Evolutionary conservation across 306 rosid genomes (phyloP).

Genomic region (Cercis canadensis): DNA sequence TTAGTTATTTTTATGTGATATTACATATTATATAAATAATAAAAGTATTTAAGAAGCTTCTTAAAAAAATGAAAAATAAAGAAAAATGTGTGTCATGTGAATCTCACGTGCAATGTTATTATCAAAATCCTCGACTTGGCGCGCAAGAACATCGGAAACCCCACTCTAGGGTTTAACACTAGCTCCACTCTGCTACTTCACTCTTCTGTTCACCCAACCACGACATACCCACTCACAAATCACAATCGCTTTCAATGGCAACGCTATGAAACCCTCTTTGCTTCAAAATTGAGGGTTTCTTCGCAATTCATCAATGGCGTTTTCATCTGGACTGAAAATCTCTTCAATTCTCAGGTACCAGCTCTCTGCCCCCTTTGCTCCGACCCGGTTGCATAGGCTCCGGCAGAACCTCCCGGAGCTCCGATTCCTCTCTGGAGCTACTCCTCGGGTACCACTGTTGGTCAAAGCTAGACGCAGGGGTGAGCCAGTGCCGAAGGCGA

Average conservation of each 20-base stretch:
- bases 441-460: conserved; percentile 12
- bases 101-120: no score
- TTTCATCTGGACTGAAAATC: conserved; percentile 65
- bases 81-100: no score
- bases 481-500: conserved; percentile 35
- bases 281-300: conserved; percentile 2
- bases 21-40: no score
- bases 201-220: neutral
- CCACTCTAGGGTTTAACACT: no score
- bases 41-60: no score
- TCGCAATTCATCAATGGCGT: conserved; percentile 56
- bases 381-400: conserved; percentile 40
- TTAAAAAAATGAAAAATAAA: no score
- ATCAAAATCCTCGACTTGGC: no score
- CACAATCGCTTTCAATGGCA: conserved; percentile 1
- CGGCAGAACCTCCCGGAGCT: conserved; percentile 46
- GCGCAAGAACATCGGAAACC: no score
- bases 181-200: neutral
- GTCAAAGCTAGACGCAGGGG: conserved; percentile 43
- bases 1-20: no score
- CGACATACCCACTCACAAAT: no score
- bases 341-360: conserved; percentile 62
- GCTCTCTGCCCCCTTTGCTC: conserved; percentile 36
- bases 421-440: conserved; percentile 62
- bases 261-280: conserved; percentile 33